These are phyloP conservation scores for Sporothrix inflata DNA, from an alignment of 2,329 filamentous ascomycete species.

Conservation along the genomic window DNA sequence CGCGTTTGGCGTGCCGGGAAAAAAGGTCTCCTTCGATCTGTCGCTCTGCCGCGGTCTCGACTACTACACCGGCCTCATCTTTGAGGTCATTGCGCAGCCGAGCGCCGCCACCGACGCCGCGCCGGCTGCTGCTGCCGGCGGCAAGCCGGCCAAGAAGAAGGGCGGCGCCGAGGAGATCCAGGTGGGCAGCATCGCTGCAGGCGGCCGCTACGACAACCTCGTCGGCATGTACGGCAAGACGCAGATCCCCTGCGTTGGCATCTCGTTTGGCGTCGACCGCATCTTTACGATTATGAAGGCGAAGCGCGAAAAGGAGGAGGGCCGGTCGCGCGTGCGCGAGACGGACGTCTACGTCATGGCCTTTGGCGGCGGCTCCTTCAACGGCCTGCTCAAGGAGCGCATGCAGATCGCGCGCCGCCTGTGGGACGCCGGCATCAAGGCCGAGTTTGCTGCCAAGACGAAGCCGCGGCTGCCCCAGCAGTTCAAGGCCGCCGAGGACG, in stretches of 20 bases:
- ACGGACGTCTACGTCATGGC: conserved; percentile 96
- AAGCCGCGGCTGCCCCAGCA: conserved; percentile 88
- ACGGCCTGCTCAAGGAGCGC: conserved; percentile 80
- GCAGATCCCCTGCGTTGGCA: conserved; percentile 86
- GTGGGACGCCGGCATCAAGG: conserved; percentile 87
- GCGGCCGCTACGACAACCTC: conserved; percentile 88
- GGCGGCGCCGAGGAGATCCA: conserved; percentile 46
- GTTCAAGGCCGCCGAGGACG: conserved; percentile 88
- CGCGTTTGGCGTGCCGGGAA: conserved; percentile 67
- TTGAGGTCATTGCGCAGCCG: conserved; percentile 63
- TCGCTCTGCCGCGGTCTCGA: conserved; percentile 75
- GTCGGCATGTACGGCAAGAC: conserved; percentile 92
- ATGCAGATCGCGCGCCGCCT: conserved; percentile 76
- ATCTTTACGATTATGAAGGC: conserved; percentile 93
- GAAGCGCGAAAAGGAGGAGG: conserved; percentile 55
- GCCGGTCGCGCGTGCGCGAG: conserved; percentile 66
- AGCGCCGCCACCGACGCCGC: conserved; percentile 38
- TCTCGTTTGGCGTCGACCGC: conserved; percentile 93
- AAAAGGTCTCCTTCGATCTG: conserved; percentile 84
- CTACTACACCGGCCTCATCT: conserved; percentile 75
- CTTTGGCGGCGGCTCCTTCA: conserved; percentile 72
- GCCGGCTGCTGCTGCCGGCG: not conserved
- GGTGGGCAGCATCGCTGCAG: conserved; percentile 85
- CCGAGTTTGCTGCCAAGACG: conserved; percentile 86
- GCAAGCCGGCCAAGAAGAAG: conserved; percentile 36